Conservation (phyloP, 169 alveolate species). For the Cryptosporidium ubiquitum region DNA sequence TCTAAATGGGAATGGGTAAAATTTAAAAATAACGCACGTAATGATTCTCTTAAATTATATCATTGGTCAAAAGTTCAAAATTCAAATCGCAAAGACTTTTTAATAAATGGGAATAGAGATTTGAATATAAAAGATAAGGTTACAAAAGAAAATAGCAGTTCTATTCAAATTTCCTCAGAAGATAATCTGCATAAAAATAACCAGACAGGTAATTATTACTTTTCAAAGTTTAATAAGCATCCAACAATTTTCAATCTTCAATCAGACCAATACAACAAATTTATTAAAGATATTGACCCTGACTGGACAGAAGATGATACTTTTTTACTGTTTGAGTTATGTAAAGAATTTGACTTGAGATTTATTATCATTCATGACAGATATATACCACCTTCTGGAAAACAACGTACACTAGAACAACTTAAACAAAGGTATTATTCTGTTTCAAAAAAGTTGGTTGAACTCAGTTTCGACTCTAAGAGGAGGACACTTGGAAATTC, state of each 20-base stretch:
- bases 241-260: slow-evolving; percentile 26
- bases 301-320: slow-evolving; percentile 88
- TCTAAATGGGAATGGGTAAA: slow-evolving; percentile 55
- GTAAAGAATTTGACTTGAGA: slow-evolving; percentile 86
- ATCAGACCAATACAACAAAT: slow-evolving; percentile 62
- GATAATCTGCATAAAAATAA: neutral
- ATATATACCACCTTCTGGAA: slow-evolving; percentile 78
- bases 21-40: slow-evolving; percentile 42
- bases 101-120: neutral
- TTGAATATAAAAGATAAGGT: neutral
- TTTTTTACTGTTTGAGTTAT: slow-evolving; percentile 83
- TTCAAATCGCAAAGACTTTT: neutral
- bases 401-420: slow-evolving; percentile 81
- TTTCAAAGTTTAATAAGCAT: slow-evolving; percentile 56
- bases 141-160: neutral
- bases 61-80: slow-evolving; percentile 42
- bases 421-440: slow-evolving; percentile 85
- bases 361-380: slow-evolving; percentile 85
- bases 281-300: slow-evolving; percentile 45
- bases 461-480: slow-evolving; percentile 82
- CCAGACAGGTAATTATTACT: slow-evolving; percentile 6
- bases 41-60: slow-evolving; percentile 34
- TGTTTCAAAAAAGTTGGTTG: slow-evolving; percentile 84
- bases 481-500: slow-evolving; percentile 83
- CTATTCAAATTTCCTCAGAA: neutral